Conservation (phyloP, 257 asterid species). For the Solanum infundibuliforme region DNA sequence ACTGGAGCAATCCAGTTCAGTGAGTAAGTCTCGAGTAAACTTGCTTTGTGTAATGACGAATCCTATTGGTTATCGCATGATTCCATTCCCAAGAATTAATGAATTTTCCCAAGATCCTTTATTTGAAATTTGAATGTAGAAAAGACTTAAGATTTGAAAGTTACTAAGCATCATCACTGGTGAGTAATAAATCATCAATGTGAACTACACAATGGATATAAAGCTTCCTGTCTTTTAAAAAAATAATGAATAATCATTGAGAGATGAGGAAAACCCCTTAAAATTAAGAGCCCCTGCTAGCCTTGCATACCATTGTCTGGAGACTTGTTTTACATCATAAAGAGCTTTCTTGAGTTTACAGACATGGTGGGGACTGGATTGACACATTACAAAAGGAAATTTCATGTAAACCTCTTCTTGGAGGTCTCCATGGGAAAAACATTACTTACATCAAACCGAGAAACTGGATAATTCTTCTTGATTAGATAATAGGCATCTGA, state of each 20-base stretch:
- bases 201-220: too few species aligned
- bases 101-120: background rate
- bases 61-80: too few species aligned
- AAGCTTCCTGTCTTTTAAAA: background rate
- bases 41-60: background rate
- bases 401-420: too few species aligned
- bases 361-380: background rate
- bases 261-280: background rate
- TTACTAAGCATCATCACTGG: background rate
- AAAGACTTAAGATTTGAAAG: background rate
- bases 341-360: too few species aligned
- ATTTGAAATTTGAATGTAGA: background rate
- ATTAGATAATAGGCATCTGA: too few species aligned
- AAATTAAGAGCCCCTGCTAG: background rate
- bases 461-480: too few species aligned
- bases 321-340: too few species aligned
- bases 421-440: too few species aligned
- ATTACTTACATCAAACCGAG: too few species aligned
- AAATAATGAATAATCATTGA: background rate
- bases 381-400: background rate
- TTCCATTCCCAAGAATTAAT: background rate
- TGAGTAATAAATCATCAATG: background rate
- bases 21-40: background rate
- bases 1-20: too few species aligned
- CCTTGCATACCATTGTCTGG: background rate